Evolutionary conservation across 2,329 filamentous ascomycete species (phyloP), one percentile per base, ranked within the genome.

Genomic region (Cytospora chrysosperma): DNA sequence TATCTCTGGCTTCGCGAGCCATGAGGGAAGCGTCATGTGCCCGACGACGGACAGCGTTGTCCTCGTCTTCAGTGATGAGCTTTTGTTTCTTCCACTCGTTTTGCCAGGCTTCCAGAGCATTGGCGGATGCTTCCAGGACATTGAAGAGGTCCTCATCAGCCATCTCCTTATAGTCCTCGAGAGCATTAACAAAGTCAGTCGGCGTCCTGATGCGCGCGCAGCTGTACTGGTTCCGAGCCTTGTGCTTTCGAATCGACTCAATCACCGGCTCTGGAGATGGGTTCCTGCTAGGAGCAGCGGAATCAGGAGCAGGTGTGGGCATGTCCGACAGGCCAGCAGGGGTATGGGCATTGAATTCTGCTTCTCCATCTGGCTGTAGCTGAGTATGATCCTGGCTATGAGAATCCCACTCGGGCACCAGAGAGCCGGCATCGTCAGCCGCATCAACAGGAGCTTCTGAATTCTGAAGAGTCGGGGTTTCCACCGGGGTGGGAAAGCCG

Each of bases 41-140:
- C 19, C 77, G 76, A 27, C 84, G 81, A 26, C 83, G 80, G 43
- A 78, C 75, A 0, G 84, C 77, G 67, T 86, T 86, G 67, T 86
- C 84, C 57, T 85, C 79, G 66, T 87, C 83, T 59, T 86, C 84
- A 1, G 84, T 79, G 15, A 82, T 72, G 62, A 79, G 80, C 37
- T 78, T 78, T 2, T 84, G 72, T 1, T 77, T 74, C n/a, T 76
- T 77, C 74, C 78, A 87, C 69, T 88, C 85, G 1, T 77, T 71
- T 67, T 87, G 82, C 77, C 81, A 86, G 24, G 79, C 74, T n/a
- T 75, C 71, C 57, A 87, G 69, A 3, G 78, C 76, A 27, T 78
- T 68, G 63, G 80, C 81, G 59, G 80, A 74, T 30, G 78, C 76
- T 12, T 79, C 76, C 5, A 84, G 68, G 9, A 77, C 71, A 32